Conservation (phyloP, 495 filamentous ascomycete species). For the Evansstolkia leycettana region DNA sequence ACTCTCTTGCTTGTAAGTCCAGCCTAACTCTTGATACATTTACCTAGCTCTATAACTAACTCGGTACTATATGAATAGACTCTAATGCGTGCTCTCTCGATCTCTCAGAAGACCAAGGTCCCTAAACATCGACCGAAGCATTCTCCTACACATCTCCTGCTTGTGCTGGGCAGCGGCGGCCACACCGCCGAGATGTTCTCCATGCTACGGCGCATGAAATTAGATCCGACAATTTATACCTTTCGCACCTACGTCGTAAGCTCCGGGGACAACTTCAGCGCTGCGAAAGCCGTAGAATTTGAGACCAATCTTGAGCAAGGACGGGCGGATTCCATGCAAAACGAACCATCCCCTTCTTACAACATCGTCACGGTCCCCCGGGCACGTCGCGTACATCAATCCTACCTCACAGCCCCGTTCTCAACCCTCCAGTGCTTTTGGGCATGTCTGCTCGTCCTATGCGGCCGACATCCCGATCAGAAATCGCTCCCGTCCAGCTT, state of each 20-base stretch:
- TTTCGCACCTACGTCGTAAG: slow-evolving; percentile 76
- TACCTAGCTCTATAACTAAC: not conserved
- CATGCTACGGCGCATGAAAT: slow-evolving; percentile 44
- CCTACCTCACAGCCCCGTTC: slow-evolving; percentile 54
- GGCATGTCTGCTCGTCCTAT: slow-evolving; percentile 28
- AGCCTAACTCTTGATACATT: too few relatives aligned
- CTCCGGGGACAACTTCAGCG: slow-evolving; percentile 64
- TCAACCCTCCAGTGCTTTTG: slow-evolving; percentile 45
- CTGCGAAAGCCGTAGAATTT: slow-evolving; percentile 50
- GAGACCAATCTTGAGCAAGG: slow-evolving; percentile 28
- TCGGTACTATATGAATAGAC: slow-evolving; percentile 8
- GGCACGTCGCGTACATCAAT: slow-evolving; percentile 67
- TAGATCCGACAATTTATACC: slow-evolving; percentile 37
- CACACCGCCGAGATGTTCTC: slow-evolving; percentile 91
- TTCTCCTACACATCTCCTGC: slow-evolving; percentile 52
- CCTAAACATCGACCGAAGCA: slow-evolving; percentile 18
- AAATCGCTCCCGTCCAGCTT: slow-evolving; percentile 8
- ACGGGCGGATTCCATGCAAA: slow-evolving; percentile 1
- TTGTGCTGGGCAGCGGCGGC: slow-evolving; percentile 84
- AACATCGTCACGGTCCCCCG: slow-evolving; percentile 53
- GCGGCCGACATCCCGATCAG: slow-evolving; percentile 24
- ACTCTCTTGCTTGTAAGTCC: slow-evolving; percentile 11
- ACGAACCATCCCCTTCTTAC: slow-evolving; percentile 18
- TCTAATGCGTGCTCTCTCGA: slow-evolving; percentile 12
- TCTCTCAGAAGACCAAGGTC: slow-evolving; percentile 22